Conservation (phyloP, 2,329 filamentous ascomycete species). For the Gyromitra esculenta region DNA sequence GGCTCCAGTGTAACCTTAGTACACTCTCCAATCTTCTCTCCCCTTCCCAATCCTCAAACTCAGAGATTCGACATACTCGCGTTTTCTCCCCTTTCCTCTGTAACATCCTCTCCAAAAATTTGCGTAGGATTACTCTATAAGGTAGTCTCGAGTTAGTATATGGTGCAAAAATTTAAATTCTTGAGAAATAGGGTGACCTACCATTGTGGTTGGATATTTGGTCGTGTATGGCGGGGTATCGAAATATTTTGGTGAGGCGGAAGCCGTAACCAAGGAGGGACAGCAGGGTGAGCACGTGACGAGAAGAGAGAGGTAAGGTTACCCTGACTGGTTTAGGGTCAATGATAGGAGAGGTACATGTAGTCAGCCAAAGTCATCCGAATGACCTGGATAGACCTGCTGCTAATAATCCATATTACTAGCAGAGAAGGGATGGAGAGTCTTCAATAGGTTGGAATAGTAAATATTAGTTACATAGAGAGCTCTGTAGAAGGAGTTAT, state of each 20-base stretch:
- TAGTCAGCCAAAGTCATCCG: no score
- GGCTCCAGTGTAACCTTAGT: neutral
- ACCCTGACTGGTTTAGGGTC: constrained; percentile 27
- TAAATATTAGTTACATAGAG: no score
- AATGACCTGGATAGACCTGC: no score
- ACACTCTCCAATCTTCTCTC: neutral
- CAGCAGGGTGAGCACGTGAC: constrained; percentile 34
- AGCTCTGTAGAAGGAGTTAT: no score
- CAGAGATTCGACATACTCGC: constrained; percentile 69
- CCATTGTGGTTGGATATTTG: constrained; percentile 45
- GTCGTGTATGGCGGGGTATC: constrained; percentile 50
- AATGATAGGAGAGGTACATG: constrained; percentile 24
- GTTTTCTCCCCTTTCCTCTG: constrained; percentile 98
- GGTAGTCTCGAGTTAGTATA: constrained; percentile 10
- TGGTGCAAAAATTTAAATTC: constrained; percentile 8
- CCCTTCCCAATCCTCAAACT: constrained; percentile 6
- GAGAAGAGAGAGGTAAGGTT: constrained; percentile 6
- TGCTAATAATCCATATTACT: no score
- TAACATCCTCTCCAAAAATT: constrained; percentile 97
- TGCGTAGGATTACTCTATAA: constrained; percentile 78
- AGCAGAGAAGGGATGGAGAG: no score
- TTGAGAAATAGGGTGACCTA: constrained; percentile 8
- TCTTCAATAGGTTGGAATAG: no score
- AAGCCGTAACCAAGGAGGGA: constrained; percentile 18
- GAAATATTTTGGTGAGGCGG: constrained; percentile 41